Conservation (phyloP, 352 stramenopile genomes). For the Globisporangium alternatum region DNA sequence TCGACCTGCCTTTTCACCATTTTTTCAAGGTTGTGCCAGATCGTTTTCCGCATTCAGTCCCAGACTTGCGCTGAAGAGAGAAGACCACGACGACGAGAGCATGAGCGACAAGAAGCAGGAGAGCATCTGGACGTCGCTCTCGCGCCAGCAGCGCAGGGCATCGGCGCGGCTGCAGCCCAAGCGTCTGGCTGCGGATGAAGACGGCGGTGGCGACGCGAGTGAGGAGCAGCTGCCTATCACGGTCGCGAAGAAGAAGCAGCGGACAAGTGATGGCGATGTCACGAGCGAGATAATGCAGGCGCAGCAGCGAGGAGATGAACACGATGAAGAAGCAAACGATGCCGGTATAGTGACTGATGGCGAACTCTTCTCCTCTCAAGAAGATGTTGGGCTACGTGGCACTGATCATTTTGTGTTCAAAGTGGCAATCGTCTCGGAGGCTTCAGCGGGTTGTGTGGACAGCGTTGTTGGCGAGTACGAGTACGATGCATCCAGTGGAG, state of each 20-base stretch:
- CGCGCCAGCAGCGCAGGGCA: conserved; percentile 26
- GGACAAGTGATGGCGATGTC: not conserved
- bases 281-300: not conserved
- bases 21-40: not conserved
- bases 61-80: not conserved
- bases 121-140: conserved; percentile 41
- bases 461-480: not conserved
- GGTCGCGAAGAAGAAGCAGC: conserved; percentile 15
- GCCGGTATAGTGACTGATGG: conserved; percentile 51
- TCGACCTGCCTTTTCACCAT: not conserved
- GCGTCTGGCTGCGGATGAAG: conserved; percentile 7
- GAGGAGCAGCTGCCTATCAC: conserved; percentile 12
- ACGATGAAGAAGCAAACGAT: conserved; percentile 19
- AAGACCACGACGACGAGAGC: not conserved
- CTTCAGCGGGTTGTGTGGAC: conserved; percentile 3
- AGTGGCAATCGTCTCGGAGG: conserved; percentile 5
- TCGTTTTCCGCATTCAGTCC: conserved; percentile 2
- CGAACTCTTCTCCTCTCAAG: conserved; percentile 56
- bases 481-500: not conserved
- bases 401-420: conserved; percentile 15
- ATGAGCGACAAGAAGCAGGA: conserved; percentile 45
- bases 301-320: not conserved
- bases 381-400: conserved; percentile 25
- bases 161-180: conserved; percentile 29
- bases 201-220: conserved; percentile 1